Evolutionary conservation across 306 rosid genomes (phyloP), one percentile per base, ranked within the genome.

Genomic region (Castanea sativa): DNA sequence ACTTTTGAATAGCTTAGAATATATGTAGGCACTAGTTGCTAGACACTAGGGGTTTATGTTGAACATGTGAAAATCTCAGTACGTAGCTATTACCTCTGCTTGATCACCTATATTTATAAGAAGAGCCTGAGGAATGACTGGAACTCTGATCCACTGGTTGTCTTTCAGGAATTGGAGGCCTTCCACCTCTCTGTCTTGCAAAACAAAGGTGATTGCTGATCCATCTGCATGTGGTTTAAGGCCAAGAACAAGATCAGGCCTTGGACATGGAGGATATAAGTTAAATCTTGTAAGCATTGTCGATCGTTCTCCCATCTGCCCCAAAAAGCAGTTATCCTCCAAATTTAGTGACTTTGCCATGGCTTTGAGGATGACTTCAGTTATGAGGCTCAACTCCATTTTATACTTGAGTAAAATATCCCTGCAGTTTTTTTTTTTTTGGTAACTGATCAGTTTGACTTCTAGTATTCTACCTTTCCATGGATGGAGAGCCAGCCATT

Each of bases 61-160:
- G 43, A 38, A 38, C 43, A 38, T 38, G 43, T 38, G 43, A 38
- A 38, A 30, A 55, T 23, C 60, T 57, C 30, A 74, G 68, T 32
- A 13, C 43, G n/a, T 21, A 45, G 53, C 15, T 43, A 10, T 78
- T 85, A 92, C 97, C 95, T 92, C 93, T 16, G 74, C 79, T 86
- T 90, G 97, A 79, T 94, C 98, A 67, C 98, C 98, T 43, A 94
- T 86, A 53, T 94, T 92, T 63, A 94, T 64, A 69, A 92, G 41
- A 14, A 94, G 85, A 82, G 96, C 94, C 16, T 83, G 71, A 23
- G 93, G 80, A 72, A 90, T 58, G 32, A 89, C 83, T n/a, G 98
- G 92, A 52, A 88, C 91, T 78, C 74, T 88, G 58, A 80, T 86
- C 98, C 98, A 94, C 67, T 85, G 71, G 9, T 80, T 80, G 69